phyloP scores from a whole-genome alignment of 179 eudicot species.

The Silene noctiflora region DNA sequence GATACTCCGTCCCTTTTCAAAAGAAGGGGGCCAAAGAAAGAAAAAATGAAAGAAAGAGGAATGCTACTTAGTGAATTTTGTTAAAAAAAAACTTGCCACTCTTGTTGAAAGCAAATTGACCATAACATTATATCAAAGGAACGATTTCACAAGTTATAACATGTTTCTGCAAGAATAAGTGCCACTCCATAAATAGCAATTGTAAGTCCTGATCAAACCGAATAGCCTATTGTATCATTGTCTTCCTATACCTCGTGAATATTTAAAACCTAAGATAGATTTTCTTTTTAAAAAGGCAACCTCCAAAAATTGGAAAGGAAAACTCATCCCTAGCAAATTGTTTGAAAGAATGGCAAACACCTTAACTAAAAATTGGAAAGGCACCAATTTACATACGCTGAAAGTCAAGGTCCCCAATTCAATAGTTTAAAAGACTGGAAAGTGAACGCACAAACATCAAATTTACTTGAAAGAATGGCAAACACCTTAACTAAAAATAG shows the following conservation, averaged over 20 bases:
- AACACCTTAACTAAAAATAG: background rate
- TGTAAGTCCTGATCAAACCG: no score
- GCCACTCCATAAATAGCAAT: background rate
- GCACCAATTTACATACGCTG: background rate
- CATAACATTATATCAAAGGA: no score
- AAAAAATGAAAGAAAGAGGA: background rate
- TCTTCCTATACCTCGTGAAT: no score
- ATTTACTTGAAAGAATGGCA: background rate
- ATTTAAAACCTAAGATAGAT: background rate
- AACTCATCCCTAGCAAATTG: no score
- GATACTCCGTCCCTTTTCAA: background rate
- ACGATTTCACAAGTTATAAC: no score
- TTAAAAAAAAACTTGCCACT: background rate
- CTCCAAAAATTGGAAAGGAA: background rate
- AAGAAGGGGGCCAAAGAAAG: background rate
- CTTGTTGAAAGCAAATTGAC: no score
- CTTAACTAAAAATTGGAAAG: background rate
- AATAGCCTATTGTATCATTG: no score
- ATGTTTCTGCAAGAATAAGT: background rate
- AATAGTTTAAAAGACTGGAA: background rate
- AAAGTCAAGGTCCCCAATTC: background rate
- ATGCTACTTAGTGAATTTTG: background rate
- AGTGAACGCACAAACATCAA: conserved; percentile 7
- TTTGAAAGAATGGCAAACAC: no score
- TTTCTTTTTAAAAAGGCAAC: background rate